phyloP scores from a whole-genome alignment of 73 alveolate genomes.

The Uronychia binucleata region DNA sequence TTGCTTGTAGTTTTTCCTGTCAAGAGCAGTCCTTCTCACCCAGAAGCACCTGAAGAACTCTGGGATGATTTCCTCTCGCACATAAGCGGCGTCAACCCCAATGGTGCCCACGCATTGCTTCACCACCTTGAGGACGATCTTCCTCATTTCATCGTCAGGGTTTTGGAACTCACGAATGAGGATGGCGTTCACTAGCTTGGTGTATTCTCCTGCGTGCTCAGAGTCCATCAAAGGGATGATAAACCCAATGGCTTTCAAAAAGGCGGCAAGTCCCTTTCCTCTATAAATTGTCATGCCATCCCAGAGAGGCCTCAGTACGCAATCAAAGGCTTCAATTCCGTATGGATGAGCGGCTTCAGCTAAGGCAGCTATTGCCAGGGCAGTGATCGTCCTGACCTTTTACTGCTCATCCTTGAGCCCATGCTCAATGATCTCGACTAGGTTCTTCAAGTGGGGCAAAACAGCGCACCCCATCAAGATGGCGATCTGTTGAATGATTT shows the following conservation, averaged over 20 bases:
- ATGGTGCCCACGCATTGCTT: conserved; percentile 98
- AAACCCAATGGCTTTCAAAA: conserved; percentile 99
- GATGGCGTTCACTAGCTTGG: conserved; percentile 91
- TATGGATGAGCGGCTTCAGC: conserved; percentile 99
- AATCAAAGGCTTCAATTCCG: conserved; percentile 99
- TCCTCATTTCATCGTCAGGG: conserved; percentile 98
- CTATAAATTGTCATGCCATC: conserved; percentile 97
- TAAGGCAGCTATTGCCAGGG: conserved; percentile 98
- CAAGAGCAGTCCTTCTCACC: conserved; percentile 96
- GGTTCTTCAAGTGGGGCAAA: conserved; percentile 97
- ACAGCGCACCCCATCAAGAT: conserved; percentile 99
- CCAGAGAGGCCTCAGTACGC: conserved; percentile 97
- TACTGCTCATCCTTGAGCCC: conserved; percentile 97
- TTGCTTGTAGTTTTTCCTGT: conserved; percentile 94
- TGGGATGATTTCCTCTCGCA: conserved; percentile 90
- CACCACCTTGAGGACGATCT: conserved; percentile 96
- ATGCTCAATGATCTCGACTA: conserved; percentile 97
- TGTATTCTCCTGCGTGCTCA: conserved; percentile 98
- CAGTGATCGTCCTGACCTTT: conserved; percentile 98
- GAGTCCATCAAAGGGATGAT: conserved; percentile 99
- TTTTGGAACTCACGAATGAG: conserved; percentile 95
- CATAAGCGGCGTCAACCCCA: conserved; percentile 98
- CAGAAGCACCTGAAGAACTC: conserved; percentile 84
- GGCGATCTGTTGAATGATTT: conserved; percentile 94
- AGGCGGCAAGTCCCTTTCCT: conserved; percentile 99